These are phyloP conservation scores for Hanseniaspora taiwanica DNA, from an alignment of 805 yeast species.

Conservation along the genomic window DNA sequence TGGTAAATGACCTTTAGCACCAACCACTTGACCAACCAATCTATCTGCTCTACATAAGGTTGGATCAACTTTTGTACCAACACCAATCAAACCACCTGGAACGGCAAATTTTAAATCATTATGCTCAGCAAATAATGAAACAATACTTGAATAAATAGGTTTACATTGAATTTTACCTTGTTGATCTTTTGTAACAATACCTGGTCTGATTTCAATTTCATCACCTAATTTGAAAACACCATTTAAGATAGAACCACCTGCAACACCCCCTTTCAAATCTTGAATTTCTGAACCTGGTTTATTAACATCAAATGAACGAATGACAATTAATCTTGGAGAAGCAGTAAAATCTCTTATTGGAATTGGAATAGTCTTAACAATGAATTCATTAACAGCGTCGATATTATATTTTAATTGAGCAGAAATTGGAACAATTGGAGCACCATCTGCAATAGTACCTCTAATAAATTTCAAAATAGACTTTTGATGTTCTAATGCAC, in stretches of 20 bases:
- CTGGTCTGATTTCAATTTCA: constrained; percentile 98
- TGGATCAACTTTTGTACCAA: constrained; percentile 98
- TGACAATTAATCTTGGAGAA: constrained; percentile 89
- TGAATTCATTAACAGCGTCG: constrained; percentile 95
- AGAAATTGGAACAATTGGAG: constrained; percentile 96
- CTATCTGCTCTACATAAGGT: constrained; percentile 98
- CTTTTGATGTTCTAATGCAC: constrained; percentile 90
- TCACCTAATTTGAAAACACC: constrained; percentile 97
- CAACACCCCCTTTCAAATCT: constrained; percentile 98
- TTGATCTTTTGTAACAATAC: constrained; percentile 93
- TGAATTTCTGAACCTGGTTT: constrained; percentile 97
- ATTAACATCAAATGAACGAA: constrained; percentile 96
- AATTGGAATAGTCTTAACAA: constrained; percentile 86
- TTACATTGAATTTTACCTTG: constrained; percentile 80
- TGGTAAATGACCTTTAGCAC: constrained; percentile 92
- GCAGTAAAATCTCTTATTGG: constrained; percentile 93
- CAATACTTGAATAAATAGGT: constrained; percentile 89
- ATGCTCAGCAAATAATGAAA: constrained; percentile 92
- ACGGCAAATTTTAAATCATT: constrained; percentile 97
- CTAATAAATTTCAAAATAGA: constrained; percentile 83
- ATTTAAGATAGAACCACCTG: constrained; percentile 94
- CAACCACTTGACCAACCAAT: constrained; percentile 97
- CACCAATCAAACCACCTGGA: constrained; percentile 99
- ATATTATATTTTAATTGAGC: constrained; percentile 98
- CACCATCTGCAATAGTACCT: constrained; percentile 98